A percentile compares a stretch with the other conserved stretches of the same genome.
These are phyloP conservation scores for Botrytis fabae DNA, from an alignment of 2,329 filamentous ascomycete species.

Conservation along the genomic window DNA sequence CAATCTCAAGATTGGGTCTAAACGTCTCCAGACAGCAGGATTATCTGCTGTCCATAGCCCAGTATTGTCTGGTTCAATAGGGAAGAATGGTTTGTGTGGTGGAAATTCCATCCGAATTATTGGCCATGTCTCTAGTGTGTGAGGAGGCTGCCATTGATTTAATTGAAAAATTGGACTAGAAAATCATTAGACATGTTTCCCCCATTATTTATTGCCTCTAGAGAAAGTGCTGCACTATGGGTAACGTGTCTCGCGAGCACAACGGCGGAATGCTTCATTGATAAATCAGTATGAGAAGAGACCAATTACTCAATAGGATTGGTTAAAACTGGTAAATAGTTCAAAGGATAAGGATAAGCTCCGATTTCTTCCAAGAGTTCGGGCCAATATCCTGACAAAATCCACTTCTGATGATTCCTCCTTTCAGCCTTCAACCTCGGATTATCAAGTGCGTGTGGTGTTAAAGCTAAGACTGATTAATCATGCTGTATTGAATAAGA, in stretches of 20 bases:
- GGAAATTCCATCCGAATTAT: not conserved
- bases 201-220: not conserved
- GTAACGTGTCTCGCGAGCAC: not conserved
- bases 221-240: too few relatives aligned
- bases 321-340: not conserved
- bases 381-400: slow-evolving; percentile 15
- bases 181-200: not conserved
- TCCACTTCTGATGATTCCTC: slow-evolving; percentile 11
- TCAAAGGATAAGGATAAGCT: slow-evolving; percentile 4
- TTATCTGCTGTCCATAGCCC: not conserved
- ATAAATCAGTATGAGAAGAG: not conserved
- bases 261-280: not conserved
- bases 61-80: slow-evolving; percentile 5
- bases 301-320: not conserved
- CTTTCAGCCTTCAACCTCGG: not conserved
- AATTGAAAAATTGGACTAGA: not conserved
- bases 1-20: not conserved
- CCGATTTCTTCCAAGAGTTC: slow-evolving; percentile 2
- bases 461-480: not conserved
- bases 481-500: not conserved
- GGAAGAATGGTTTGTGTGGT: not conserved
- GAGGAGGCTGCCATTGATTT: not conserved
- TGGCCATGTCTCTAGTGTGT: not conserved
- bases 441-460: not conserved
- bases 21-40: slow-evolving; percentile 8